phyloP scores from a whole-genome alignment of 371 early-diverging fungal genomes.

The Saksenaea vasiformis region DNA sequence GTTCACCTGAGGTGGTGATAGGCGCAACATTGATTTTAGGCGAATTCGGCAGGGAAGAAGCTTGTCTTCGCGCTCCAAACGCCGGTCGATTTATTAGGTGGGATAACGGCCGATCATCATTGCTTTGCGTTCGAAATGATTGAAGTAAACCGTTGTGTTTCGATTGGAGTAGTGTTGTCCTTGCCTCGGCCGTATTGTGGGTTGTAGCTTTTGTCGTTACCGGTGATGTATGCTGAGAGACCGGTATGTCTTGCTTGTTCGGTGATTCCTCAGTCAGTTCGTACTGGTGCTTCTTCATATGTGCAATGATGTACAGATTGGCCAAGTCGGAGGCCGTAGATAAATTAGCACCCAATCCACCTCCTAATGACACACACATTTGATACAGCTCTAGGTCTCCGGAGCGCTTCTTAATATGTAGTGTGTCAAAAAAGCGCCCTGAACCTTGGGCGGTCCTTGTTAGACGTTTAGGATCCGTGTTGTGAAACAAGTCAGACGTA shows the following conservation, averaged over 20 bases:
- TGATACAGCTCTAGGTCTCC: slow-evolving; percentile 44
- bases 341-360: slow-evolving; percentile 53
- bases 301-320: slow-evolving; percentile 27
- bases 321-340: slow-evolving; percentile 1
- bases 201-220: neutral
- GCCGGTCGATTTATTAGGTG: neutral
- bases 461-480: slow-evolving; percentile 31
- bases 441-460: slow-evolving; percentile 25
- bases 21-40: slow-evolving; percentile 30
- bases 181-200: neutral
- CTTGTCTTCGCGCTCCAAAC: neutral
- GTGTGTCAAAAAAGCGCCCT: slow-evolving; percentile 42
- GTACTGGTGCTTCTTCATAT: slow-evolving; percentile 24
- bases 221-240: too few relatives aligned
- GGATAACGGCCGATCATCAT: neutral
- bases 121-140: neutral
- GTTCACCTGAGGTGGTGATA: slow-evolving; percentile 5
- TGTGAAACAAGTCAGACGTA: slow-evolving; percentile 33
- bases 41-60: neutral
- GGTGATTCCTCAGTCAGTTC: neutral
- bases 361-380: slow-evolving; percentile 48
- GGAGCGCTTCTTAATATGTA: slow-evolving; percentile 38
- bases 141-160: neutral
- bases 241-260: neutral
- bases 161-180: neutral